Evolutionary conservation across 2,329 filamentous ascomycete genomes (phyloP).

Genomic region (Orbilia quercus): DNA sequence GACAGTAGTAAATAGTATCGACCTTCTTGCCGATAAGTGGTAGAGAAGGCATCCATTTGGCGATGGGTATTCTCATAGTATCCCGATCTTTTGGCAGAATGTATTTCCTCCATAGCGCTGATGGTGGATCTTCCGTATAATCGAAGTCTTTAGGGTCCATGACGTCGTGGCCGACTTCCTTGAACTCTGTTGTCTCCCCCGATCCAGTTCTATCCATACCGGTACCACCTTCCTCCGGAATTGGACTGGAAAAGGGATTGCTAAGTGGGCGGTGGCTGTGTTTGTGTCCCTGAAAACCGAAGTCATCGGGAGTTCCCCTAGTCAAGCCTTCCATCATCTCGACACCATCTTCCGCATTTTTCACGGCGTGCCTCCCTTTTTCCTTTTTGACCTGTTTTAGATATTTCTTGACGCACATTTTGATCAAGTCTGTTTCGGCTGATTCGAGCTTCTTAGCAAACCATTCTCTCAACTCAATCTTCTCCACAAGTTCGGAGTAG

Average conservation of each 20-base stretch:
- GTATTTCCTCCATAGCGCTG: conserved; percentile 83
- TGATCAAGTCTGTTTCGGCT: conserved; percentile 87
- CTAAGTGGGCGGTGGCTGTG: conserved; percentile 39
- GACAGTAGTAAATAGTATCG: conserved; percentile 92
- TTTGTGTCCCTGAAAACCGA: conserved; percentile 40
- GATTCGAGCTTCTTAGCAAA: conserved; percentile 78
- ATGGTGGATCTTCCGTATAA: conserved; percentile 69
- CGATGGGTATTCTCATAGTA: conserved; percentile 79
- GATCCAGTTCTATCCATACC: conserved; percentile 59
- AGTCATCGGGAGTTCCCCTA: conserved; percentile 43
- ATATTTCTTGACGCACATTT: conserved; percentile 80
- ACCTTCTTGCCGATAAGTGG: conserved; percentile 87
- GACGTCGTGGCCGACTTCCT: conserved; percentile 66
- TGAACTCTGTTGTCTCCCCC: conserved; percentile 10
- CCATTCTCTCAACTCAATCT: conserved; percentile 78
- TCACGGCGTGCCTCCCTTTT: conserved; percentile 73
- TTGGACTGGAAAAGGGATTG: conserved; percentile 39
- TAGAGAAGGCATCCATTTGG: conserved; percentile 80
- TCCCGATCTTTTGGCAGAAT: conserved; percentile 83
- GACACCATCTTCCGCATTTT: conserved; percentile 64
- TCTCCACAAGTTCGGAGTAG: conserved; percentile 82
- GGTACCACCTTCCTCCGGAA: conserved; percentile 31
- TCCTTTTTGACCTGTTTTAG: conserved; percentile 74
- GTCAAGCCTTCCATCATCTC: conserved; percentile 41
- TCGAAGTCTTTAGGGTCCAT: conserved; percentile 71